Evolutionary conservation across 768 basidiomycete genomes (phyloP).

Genomic region (Gyrodon lividus): DNA sequence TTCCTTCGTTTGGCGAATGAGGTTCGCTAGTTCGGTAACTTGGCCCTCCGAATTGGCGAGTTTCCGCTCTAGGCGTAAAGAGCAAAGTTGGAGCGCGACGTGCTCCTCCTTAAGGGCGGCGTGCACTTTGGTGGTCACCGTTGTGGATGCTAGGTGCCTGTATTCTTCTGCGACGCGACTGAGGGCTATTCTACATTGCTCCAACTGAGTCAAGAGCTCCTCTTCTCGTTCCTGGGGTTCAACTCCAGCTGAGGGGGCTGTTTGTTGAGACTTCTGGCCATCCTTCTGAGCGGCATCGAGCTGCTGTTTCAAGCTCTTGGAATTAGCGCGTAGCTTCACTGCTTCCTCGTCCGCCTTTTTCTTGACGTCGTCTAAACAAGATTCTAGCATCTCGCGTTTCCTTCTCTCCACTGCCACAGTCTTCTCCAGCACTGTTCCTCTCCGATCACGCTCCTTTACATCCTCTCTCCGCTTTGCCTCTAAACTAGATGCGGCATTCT

Average conservation of each 20-base stretch:
- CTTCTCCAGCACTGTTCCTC: constrained; percentile 58
- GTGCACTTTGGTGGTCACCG: constrained; percentile 39
- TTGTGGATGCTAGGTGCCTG: constrained; percentile 45
- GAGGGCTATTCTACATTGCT: constrained; percentile 47
- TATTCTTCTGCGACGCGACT: constrained; percentile 53
- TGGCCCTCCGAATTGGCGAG: constrained; percentile 67
- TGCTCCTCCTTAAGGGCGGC: constrained; percentile 41
- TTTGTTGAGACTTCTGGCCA: constrained; percentile 32
- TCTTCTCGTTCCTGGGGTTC: constrained; percentile 41
- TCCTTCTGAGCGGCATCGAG: constrained; percentile 39
- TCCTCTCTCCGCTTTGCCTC: constrained; percentile 59
- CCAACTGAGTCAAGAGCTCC: constrained; percentile 48
- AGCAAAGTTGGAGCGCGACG: constrained; percentile 38
- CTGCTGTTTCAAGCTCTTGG: constrained; percentile 35
- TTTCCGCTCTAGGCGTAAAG: constrained; percentile 62
- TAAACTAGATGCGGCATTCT: constrained; percentile 45
- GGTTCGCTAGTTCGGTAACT: constrained; percentile 59
- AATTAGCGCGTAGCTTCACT: constrained; percentile 32
- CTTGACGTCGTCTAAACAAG: constrained; percentile 41
- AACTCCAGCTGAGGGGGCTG: constrained; percentile 32
- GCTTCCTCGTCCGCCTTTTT: constrained; percentile 43
- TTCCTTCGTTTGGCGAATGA: constrained; percentile 58
- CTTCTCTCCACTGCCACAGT: constrained; percentile 47
- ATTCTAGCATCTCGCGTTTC: constrained; percentile 48
- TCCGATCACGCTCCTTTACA: constrained; percentile 49